Evolutionary conservation across 257 asterid species (phyloP).

Genomic region (Solanum lignicaule): DNA sequence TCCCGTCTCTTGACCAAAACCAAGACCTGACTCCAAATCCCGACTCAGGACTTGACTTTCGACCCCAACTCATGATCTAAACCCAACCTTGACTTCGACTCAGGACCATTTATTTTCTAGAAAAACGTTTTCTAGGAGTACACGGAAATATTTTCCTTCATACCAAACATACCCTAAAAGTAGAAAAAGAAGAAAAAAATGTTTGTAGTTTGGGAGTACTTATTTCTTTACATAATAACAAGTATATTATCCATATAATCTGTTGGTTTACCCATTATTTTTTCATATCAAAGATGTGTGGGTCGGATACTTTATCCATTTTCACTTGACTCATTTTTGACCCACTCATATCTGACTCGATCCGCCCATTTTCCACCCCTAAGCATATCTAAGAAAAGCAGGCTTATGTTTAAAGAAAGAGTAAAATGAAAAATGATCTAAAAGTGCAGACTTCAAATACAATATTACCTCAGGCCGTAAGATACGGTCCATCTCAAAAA

Average conservation of each 20-base stretch:
- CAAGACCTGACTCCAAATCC: background rate
- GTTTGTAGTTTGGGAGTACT: background rate
- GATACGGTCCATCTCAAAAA: conserved; percentile 87
- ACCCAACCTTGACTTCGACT: background rate
- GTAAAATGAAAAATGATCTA: background rate
- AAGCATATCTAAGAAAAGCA: background rate
- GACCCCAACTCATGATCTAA: background rate
- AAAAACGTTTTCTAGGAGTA: background rate
- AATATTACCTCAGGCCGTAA: conserved; percentile 86
- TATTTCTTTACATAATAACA: background rate
- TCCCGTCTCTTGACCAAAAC: background rate
- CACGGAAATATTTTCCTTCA: background rate
- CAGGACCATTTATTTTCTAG: background rate
- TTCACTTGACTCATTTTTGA: background rate
- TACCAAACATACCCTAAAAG: background rate
- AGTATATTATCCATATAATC: background rate
- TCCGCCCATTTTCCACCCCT: background rate
- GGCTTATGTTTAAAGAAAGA: background rate
- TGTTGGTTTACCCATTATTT: background rate
- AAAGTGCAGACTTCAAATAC: background rate
- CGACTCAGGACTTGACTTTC: background rate
- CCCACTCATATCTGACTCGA: background rate
- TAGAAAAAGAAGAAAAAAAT: background rate
- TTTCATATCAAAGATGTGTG: background rate
- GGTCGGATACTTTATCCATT: background rate